Evolutionary conservation across 176 grass and related monocot species (phyloP).

Genomic region (Triticum monococcum): DNA sequence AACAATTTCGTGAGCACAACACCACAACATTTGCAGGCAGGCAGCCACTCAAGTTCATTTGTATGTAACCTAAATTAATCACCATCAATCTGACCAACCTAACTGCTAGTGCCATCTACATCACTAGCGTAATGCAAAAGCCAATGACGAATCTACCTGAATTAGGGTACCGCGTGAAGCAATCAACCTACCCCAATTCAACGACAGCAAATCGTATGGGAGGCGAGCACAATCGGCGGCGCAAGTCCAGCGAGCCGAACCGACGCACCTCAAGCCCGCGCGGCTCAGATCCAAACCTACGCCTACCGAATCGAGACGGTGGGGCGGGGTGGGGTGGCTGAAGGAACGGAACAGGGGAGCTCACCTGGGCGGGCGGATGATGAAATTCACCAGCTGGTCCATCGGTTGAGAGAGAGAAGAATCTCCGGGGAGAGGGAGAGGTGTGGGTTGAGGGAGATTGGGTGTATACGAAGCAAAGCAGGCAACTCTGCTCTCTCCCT

Average conservation of each 20-base stretch:
- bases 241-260: background rate
- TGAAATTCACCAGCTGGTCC: slow-evolving; percentile 99
- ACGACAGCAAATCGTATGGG: background rate
- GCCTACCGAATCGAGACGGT: slow-evolving; percentile 4
- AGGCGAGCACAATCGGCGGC: background rate
- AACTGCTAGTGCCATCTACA: background rate
- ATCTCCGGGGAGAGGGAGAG: background rate
- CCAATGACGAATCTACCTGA: background rate
- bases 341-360: background rate
- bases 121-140: background rate
- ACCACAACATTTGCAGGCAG: background rate
- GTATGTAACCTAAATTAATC: background rate
- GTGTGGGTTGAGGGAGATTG: slow-evolving; percentile 13
- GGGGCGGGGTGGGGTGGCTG: background rate
- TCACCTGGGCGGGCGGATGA: slow-evolving; percentile 98
- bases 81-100: background rate
- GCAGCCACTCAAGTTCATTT: background rate
- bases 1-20: background rate
- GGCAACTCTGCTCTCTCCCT: background rate
- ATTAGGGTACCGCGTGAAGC: background rate
- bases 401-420: slow-evolving; percentile 27
- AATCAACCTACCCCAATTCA: background rate
- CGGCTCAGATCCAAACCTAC: slow-evolving; percentile 39
- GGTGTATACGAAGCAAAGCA: slow-evolving; percentile 1
- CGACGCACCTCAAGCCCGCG: background rate